These are phyloP conservation scores for Colletotrichum sp. DNA, from an alignment of 2,329 filamentous ascomycete genomes.

Conservation along the genomic window DNA sequence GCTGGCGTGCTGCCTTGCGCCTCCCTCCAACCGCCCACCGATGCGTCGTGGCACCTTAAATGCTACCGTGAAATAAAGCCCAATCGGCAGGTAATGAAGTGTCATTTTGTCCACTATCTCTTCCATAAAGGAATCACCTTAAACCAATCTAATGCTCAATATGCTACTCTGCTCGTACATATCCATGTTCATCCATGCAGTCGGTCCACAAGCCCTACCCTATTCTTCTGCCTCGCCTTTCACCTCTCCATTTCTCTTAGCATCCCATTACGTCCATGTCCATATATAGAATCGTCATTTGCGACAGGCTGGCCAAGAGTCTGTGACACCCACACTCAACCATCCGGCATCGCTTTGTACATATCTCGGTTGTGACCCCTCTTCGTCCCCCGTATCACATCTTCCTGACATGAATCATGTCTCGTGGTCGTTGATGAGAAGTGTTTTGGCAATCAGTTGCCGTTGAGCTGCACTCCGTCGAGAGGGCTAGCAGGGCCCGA, in stretches of 20 bases:
- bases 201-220: not conserved
- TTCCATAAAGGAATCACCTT: not conserved
- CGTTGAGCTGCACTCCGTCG: constrained; percentile 40
- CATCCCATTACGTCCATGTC: constrained; percentile 15
- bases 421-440: not conserved
- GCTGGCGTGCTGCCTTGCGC: not conserved
- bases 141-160: constrained; percentile 22
- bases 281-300: constrained; percentile 16
- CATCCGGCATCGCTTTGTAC: not conserved
- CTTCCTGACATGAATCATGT: not conserved
- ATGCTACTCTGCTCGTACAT: constrained; percentile 22
- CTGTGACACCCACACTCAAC: not conserved
- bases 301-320: not conserved
- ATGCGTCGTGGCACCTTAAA: not conserved
- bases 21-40: not conserved
- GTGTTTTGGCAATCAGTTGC: constrained; percentile 7
- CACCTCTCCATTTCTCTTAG: not conserved
- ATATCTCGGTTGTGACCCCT: not conserved
- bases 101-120: not conserved
- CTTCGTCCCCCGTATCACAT: not conserved
- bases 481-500: constrained; percentile 44
- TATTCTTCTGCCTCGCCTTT: not conserved
- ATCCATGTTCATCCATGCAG: constrained; percentile 13
- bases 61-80: not conserved
- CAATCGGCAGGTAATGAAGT: not conserved